Base-by-base conservation (phyloP, 768 basidiomycete species). In the Pleurotus djamor region DNA sequence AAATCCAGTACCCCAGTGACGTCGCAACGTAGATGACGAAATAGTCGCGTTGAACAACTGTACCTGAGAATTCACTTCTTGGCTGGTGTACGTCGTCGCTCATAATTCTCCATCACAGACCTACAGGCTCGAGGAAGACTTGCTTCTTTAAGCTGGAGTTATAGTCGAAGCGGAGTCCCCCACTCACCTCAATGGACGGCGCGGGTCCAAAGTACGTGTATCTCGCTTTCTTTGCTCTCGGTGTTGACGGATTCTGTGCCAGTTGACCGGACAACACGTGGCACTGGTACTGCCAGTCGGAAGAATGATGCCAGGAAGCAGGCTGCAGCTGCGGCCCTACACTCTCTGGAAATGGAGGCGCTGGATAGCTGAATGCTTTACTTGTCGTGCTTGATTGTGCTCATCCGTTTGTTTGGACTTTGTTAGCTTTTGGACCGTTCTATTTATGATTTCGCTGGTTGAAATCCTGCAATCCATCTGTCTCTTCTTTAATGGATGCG, bases 191-290 rank as follows among this genome's bases (percentile, higher is more conserved):
- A 69, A 41, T 89, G 87, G 87, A 86, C 76, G 1, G 79, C 74
- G 2, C 63, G 79, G 4, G 89, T 87, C 69, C 87, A 84, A 77
- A 79, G 88, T 86, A 62, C 64, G 67, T 52, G 57, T 63, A 50
- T 62, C 33, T 8, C n/a, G 36, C n/a, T 17, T 47, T 60, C 52
- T 38, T 45, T 57, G 38, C 61, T 14, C 52, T 48, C 13, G 32
- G 35, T 60, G 48, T 47, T 65, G 38, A 63, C 52, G 61, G 17
- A 32, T 61, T 58, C 38, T 50, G 58, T 38, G 17, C 21, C 62
- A 88, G 87, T 88, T 61, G 72, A 80, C 44, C 83, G 84, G 1
- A 66, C 75, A 57, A 72, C 73, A 57, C 74, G 77, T 59, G 85
- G 82, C 7, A 72, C 66, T 32, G 86, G 84, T 34, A 69, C 71